A percentile compares a stretch with the other conserved stretches of the same genome.
phyloP scores from a whole-genome alignment of 1,284 basidiomycete genomes.

The Apiotrichum sp. region DNA sequence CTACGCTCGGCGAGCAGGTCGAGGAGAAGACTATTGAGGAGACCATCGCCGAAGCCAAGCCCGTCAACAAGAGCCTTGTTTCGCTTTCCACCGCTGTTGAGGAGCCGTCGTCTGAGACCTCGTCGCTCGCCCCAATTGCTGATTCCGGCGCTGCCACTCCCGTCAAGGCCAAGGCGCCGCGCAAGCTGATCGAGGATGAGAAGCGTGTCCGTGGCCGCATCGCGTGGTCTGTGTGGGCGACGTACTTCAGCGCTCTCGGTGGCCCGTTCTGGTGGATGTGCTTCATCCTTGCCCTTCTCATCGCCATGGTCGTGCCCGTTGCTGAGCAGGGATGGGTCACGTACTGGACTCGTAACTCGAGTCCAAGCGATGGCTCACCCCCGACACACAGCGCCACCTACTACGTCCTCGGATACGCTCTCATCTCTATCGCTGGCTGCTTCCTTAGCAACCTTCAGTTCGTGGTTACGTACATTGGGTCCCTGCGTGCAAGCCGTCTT shows the following conservation, averaged over 20 bases:
- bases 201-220: constrained; percentile 78
- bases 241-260: constrained; percentile 56
- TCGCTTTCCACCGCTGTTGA: constrained; percentile 15
- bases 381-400: constrained; percentile 55
- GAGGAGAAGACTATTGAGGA: constrained; percentile 46
- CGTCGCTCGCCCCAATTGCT: constrained; percentile 36
- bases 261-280: constrained; percentile 55
- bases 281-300: constrained; percentile 57
- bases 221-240: constrained; percentile 67
- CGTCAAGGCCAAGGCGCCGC: constrained; percentile 54
- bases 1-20: constrained; percentile 47
- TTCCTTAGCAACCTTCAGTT: constrained; percentile 38
- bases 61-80: constrained; percentile 35
- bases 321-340: constrained; percentile 76
- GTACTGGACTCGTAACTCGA: constrained; percentile 40
- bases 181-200: constrained; percentile 87
- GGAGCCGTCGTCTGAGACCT: constrained; percentile 39
- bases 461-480: constrained; percentile 53
- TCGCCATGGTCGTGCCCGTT: constrained; percentile 68
- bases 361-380: constrained; percentile 2
- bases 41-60: constrained; percentile 21
- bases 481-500: constrained; percentile 61
- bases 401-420: constrained; percentile 73
- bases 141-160: constrained; percentile 26
- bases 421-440: constrained; percentile 38